These are phyloP conservation scores for Citrullus amarus DNA, from an alignment of 306 rosid species.

Conservation along the genomic window DNA sequence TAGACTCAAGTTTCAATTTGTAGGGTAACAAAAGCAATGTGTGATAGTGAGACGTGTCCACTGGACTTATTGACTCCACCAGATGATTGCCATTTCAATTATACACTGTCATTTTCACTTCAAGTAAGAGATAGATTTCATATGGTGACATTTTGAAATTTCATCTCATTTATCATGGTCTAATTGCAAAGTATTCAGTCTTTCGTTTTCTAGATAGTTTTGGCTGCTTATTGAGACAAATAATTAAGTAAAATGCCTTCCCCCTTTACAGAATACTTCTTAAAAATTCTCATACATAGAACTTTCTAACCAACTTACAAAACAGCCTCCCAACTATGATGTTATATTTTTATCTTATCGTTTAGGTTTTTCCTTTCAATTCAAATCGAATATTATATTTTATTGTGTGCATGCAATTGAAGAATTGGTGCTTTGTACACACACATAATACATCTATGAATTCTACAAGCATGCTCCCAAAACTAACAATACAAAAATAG, in stretches of 20 bases:
- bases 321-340: background rate
- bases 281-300: background rate
- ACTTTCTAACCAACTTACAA: background rate
- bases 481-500: background rate
- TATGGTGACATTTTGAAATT: background rate
- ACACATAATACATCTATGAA: background rate
- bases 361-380: background rate
- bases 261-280: background rate
- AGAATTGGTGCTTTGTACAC: background rate
- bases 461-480: background rate
- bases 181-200: background rate
- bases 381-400: background rate
- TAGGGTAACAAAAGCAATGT: constrained; percentile 74
- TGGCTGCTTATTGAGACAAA: background rate
- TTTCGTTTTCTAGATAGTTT: background rate
- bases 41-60: constrained; percentile 74
- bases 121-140: constrained; percentile 54
- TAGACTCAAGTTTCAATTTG: constrained; percentile 19
- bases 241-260: background rate
- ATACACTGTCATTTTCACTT: constrained; percentile 88
- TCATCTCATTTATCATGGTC: background rate
- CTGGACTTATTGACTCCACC: constrained; percentile 90
- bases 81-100: constrained; percentile 94
- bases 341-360: background rate
- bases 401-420: background rate